Percentiles rank a stretch among this genome's conserved stretches.
Evolutionary conservation across 1,284 basidiomycete genomes (phyloP).

Genomic region (Hypsizygus ulmarius): DNA sequence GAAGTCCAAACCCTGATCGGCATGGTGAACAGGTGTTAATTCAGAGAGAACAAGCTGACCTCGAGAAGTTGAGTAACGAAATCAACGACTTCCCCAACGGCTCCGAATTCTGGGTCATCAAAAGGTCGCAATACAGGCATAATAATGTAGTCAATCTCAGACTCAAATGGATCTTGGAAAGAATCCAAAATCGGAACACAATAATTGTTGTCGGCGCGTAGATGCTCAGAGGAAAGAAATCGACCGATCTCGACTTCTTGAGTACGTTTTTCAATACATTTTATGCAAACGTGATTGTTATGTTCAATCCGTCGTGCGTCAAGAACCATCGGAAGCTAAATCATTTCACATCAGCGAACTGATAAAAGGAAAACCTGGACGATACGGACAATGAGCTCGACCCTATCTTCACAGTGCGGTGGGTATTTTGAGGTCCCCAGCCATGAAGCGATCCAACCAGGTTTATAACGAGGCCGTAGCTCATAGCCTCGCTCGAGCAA

Average conservation of each 20-base stretch:
- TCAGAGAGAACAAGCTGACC: conserved; percentile 13
- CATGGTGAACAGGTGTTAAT: neutral
- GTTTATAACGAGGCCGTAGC: neutral
- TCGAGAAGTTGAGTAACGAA: too few species aligned
- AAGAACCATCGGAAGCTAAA: neutral
- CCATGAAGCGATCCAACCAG: neutral
- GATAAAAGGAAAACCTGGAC: too few species aligned
- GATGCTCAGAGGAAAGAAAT: neutral
- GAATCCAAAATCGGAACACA: too few species aligned
- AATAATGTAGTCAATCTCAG: conserved; percentile 25
- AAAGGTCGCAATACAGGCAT: conserved; percentile 28
- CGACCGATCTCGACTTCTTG: neutral
- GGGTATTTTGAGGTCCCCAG: neutral
- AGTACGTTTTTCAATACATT: too few species aligned
- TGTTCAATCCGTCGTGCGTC: too few species aligned
- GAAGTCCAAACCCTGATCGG: conserved; percentile 27
- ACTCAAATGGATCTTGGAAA: conserved; percentile 21
- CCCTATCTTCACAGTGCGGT: neutral
- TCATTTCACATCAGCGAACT: neutral
- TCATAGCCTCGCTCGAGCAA: too few species aligned
- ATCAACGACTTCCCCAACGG: conserved; percentile 28
- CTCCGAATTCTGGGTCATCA: conserved; percentile 27
- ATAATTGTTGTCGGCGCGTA: conserved; percentile 12
- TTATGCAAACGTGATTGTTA: too few species aligned
- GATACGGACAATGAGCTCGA: neutral